Base-by-base conservation (phyloP, 2,329 filamentous ascomycete genomes). In the Penicillium sp. region DNA sequence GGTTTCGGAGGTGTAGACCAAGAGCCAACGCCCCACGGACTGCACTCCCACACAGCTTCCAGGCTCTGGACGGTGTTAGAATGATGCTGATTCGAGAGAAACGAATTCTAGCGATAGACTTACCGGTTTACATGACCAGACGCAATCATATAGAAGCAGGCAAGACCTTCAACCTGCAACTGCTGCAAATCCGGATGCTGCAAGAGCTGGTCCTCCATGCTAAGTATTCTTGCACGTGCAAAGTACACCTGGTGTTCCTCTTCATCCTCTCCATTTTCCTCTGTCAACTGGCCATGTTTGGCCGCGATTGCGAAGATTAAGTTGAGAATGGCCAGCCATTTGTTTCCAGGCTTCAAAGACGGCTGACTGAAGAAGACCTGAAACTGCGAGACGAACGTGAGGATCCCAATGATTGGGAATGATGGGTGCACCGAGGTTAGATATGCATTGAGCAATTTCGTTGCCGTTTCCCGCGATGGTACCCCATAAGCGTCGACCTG, bases 281-380 rank as follows among this genome's bases (percentile, higher is more conserved):
- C 56, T 16, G 65, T 63, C 22, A 72, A 55, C 20, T 71, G 64
- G 8, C 62, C 62, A 51, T 73, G 69, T 48, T 64, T 66, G 11
- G 70, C 64, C 13, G 63, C 67, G 47, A 73, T 68, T 10, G 71
- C 71, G 49, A 74, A 72, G 5, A 74, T 68, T 24, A 74, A 47
- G 48, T 74, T 73, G 26, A 74, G 55, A 24, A 72, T 72, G 11
- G 72, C 68, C 13, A 73, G 62, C 68, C 68, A 71, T 42, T 67
- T 68, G 38, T 61, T 67, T 5, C 68, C 68, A 5, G 69, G 67
- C 10, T 59, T 64, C 16, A 70, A 43, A 13, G 58, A 56, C 1
- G 60, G 59, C 16, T 65, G 59, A 27, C 53, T 63, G 46, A 64
- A 68, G 48, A 70, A 69, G 11, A 67, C 60, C 34, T 68, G 64